Conservation (phyloP, 257 asterid species). For the Solanum chmielewskii region DNA sequence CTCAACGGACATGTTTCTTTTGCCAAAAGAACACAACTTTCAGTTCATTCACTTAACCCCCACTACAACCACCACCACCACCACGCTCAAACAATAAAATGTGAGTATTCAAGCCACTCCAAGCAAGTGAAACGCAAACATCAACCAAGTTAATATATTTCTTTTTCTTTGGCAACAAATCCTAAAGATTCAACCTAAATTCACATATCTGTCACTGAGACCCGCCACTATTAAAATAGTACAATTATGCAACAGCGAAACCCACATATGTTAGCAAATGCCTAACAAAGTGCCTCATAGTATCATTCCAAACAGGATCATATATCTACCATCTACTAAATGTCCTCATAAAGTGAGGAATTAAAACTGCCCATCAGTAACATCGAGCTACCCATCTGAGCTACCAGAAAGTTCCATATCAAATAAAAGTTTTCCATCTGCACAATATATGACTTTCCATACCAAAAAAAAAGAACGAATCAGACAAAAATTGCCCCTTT, state of each 20-base stretch:
- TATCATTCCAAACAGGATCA: background rate
- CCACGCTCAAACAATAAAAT: background rate
- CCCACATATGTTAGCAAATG: background rate
- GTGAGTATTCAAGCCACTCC: background rate
- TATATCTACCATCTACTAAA: background rate
- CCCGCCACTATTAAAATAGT: background rate
- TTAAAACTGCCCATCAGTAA: background rate
- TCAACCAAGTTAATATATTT: background rate
- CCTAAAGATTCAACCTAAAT: background rate
- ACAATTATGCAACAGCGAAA: background rate
- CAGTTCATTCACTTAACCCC: background rate
- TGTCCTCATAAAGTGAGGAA: background rate
- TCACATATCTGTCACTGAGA: background rate
- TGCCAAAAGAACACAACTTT: background rate
- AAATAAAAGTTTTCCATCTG: background rate
- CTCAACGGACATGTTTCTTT: background rate
- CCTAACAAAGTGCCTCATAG: background rate
- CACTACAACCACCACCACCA: too few species aligned
- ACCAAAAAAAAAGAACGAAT: background rate
- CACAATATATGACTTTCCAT: background rate
- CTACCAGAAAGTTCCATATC: background rate
- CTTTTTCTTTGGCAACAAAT: background rate
- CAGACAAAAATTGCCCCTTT: background rate
- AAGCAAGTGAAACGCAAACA: background rate
- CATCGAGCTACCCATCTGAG: background rate